Evolutionary conservation across 345 rosid genomes (phyloP).

Genomic region (Citrus hindsii): DNA sequence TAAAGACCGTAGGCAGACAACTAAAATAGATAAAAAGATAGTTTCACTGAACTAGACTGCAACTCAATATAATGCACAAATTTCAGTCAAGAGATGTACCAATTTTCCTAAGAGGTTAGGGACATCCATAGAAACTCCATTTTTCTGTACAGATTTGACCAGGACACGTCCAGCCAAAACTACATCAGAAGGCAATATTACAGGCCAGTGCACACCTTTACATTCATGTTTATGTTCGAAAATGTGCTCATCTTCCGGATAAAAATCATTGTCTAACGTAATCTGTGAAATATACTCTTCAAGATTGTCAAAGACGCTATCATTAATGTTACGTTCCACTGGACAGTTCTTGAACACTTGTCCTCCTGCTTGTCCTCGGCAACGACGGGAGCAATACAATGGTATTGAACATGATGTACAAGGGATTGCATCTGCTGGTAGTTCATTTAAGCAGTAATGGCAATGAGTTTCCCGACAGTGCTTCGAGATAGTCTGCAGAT

Average conservation of each 20-base stretch:
- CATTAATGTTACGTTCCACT: slow-evolving; percentile 17
- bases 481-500: slow-evolving; percentile 58
- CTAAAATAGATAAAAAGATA: slow-evolving; percentile 3
- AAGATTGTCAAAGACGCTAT: slow-evolving; percentile 26
- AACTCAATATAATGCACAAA: neutral
- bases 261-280: slow-evolving; percentile 16
- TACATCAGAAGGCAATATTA: slow-evolving; percentile 64
- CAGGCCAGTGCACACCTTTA: slow-evolving; percentile 71
- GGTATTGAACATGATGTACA: slow-evolving; percentile 71
- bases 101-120: slow-evolving; percentile 32
- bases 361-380: slow-evolving; percentile 61
- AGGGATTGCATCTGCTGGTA: slow-evolving; percentile 69
- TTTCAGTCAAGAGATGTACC: slow-evolving; percentile 30
- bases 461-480: slow-evolving; percentile 67
- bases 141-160: slow-evolving; percentile 45
- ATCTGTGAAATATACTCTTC: slow-evolving; percentile 39
- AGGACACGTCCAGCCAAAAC: slow-evolving; percentile 75
- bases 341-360: slow-evolving; percentile 14
- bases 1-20: slow-evolving; percentile 11
- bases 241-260: slow-evolving; percentile 30
- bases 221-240: slow-evolving; percentile 88
- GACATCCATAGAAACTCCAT: slow-evolving; percentile 27
- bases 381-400: slow-evolving; percentile 70
- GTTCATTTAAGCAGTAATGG: slow-evolving; percentile 79
- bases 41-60: neutral